A percentile compares a stretch with the other conserved stretches of the same genome.
Evolutionary conservation across 2,329 filamentous ascomycete species (phyloP).

Genomic region (Monosporascus sp.): DNA sequence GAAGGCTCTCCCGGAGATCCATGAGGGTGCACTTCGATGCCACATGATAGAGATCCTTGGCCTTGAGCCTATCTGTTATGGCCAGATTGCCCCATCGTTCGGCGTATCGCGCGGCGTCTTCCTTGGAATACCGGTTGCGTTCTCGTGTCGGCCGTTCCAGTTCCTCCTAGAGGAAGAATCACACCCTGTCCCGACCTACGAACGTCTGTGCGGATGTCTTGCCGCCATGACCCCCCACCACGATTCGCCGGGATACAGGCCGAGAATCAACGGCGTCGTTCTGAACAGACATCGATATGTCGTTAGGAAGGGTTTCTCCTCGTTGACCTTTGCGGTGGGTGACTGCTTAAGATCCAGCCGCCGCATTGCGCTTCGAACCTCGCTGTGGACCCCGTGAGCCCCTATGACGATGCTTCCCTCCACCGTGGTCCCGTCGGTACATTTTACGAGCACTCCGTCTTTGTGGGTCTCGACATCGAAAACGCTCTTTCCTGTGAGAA

Average conservation of each 20-base stretch:
- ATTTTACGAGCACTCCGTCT: constrained; percentile 7
- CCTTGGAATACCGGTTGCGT: constrained; percentile 5
- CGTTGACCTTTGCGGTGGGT: constrained; percentile 1
- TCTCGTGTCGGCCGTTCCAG: constrained; percentile 5
- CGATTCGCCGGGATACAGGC: background rate
- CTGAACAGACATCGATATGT: constrained; percentile 8
- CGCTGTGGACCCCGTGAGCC: constrained; percentile 12
- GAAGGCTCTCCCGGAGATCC: constrained; percentile 12
- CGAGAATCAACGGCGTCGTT: constrained; percentile 4
- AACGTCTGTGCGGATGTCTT: constrained; percentile 6
- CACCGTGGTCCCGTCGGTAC: constrained; percentile 10
- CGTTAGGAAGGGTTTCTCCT: background rate
- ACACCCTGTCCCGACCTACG: background rate
- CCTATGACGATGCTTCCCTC: constrained; percentile 12
- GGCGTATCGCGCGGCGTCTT: constrained; percentile 3
- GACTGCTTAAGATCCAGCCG: constrained; percentile 3
- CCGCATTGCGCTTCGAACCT: constrained; percentile 7
- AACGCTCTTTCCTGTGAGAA: constrained; percentile 12
- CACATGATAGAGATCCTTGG: constrained; percentile 7
- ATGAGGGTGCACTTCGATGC: constrained; percentile 2
- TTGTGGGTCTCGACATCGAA: constrained; percentile 3
- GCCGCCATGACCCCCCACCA: background rate
- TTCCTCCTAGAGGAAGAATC: constrained; percentile 12
- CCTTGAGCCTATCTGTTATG: constrained; percentile 3
- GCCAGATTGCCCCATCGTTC: constrained; percentile 5